Percentiles rank a stretch among this genome's conserved stretches.
These are phyloP conservation scores for Phyllosticta citribraziliensis DNA, from an alignment of 2,329 filamentous ascomycete genomes.

Conservation along the genomic window DNA sequence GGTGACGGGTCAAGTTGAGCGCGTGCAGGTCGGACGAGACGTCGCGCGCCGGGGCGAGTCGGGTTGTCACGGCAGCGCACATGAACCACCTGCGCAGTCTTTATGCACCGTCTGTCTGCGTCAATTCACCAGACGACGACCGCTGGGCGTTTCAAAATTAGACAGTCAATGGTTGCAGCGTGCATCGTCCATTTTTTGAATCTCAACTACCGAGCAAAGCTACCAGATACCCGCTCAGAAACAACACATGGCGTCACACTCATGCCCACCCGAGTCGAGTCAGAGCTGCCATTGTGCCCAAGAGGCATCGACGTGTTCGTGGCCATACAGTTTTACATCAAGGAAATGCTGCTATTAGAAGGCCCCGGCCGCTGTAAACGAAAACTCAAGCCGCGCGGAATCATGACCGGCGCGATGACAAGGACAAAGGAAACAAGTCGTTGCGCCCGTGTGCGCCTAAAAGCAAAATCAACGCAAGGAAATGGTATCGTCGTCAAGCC, in stretches of 20 bases:
- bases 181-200: background rate
- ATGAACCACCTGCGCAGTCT: background rate
- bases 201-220: conserved; percentile 5
- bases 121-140: background rate
- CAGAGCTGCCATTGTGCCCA: background rate
- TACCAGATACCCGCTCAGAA: conserved; percentile 1
- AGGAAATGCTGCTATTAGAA: background rate
- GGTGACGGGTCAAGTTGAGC: background rate
- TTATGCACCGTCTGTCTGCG: background rate
- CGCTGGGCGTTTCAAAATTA: background rate
- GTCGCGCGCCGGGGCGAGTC: background rate
- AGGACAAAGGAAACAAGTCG: background rate
- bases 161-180: background rate
- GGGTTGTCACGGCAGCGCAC: background rate
- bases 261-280: too few species aligned
- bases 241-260: background rate
- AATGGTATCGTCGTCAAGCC: conserved; percentile 11
- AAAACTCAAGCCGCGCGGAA: background rate
- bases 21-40: background rate
- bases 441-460: conserved; percentile 1
- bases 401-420: background rate
- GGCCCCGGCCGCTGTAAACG: background rate
- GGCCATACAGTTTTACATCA: background rate
- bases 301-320: background rate
- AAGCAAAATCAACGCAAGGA: conserved; percentile 1